phyloP scores from a whole-genome alignment of 352 stramenopile genomes.

The Globisporangium carolinianum region DNA sequence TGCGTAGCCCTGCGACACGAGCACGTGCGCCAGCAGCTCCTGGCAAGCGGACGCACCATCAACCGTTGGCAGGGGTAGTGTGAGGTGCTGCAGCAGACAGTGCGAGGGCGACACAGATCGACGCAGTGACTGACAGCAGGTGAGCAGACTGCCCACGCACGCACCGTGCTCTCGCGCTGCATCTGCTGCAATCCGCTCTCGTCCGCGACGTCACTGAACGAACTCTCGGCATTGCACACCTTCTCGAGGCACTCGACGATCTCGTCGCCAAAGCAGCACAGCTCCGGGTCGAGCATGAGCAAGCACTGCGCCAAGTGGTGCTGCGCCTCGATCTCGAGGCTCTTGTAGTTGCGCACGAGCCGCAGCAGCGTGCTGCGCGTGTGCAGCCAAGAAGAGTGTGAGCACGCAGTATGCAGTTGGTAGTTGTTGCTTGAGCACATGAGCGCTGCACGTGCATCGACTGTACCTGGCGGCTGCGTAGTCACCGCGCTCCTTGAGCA shows the following conservation, averaged over 20 bases:
- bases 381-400: too few species aligned
- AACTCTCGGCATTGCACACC: conserved; percentile 8
- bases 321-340: conserved; percentile 22
- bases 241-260: conserved; percentile 23
- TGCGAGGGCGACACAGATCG: too few species aligned
- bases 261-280: conserved; percentile 20
- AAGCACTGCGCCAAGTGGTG: conserved; percentile 45
- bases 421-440: background rate
- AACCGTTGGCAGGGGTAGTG: too few species aligned
- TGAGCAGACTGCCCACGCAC: background rate
- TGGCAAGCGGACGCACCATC: conserved; percentile 7
- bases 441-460: background rate
- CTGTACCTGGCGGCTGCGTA: conserved; percentile 29
- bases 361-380: conserved; percentile 20
- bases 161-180: conserved; percentile 26
- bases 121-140: background rate
- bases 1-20: conserved; percentile 17
- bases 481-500: conserved; percentile 24
- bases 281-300: conserved; percentile 22
- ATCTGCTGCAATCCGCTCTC: conserved; percentile 11
- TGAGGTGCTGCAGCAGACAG: too few species aligned
- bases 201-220: conserved; percentile 6
- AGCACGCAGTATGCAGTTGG: too few species aligned
- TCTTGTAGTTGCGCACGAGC: conserved; percentile 13
- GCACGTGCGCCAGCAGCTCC: conserved; percentile 42